Percentiles rank a stretch among this genome's conserved stretches.
These are phyloP conservation scores for Gorgonomyces haynaldii DNA, from an alignment of 192 early-diverging fungal genomes.

Conservation along the genomic window DNA sequence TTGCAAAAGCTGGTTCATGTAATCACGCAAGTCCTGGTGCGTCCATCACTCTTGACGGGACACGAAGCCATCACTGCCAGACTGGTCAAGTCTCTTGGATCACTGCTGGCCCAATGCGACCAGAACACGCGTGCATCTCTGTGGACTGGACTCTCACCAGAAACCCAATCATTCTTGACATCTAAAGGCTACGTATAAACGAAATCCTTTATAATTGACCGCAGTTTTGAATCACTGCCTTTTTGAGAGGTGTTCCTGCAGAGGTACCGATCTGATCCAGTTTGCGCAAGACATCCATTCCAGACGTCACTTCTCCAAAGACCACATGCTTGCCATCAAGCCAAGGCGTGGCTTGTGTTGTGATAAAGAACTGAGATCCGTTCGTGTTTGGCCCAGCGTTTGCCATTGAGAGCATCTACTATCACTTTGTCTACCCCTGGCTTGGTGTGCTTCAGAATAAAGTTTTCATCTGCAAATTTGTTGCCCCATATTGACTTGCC, in stretches of 20 bases:
- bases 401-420: conserved; percentile 71
- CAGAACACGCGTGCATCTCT: conserved; percentile 1
- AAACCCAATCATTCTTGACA: conserved; percentile 2
- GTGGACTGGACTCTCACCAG: conserved; percentile 3
- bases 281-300: conserved; percentile 52
- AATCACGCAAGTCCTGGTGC: conserved; percentile 7
- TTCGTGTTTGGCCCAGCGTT: conserved; percentile 85
- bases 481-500: conserved; percentile 81
- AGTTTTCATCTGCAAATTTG: conserved; percentile 62
- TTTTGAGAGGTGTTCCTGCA: conserved; percentile 36
- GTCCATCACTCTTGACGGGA: not conserved
- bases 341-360: conserved; percentile 68
- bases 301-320: conserved; percentile 51
- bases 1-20: conserved; percentile 12
- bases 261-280: conserved; percentile 49
- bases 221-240: conserved; percentile 49
- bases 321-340: conserved; percentile 84
- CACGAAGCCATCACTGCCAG: not conserved
- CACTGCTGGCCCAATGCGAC: conserved; percentile 4
- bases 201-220: conserved; percentile 26
- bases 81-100: conserved; percentile 4
- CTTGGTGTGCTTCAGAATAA: conserved; percentile 37
- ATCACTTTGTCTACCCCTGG: conserved; percentile 24
- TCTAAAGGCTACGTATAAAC: not conserved
- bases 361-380: conserved; percentile 88